Evolutionary conservation across 164 flowering plant species (phyloP).

Genomic region (Akebia trifoliata): DNA sequence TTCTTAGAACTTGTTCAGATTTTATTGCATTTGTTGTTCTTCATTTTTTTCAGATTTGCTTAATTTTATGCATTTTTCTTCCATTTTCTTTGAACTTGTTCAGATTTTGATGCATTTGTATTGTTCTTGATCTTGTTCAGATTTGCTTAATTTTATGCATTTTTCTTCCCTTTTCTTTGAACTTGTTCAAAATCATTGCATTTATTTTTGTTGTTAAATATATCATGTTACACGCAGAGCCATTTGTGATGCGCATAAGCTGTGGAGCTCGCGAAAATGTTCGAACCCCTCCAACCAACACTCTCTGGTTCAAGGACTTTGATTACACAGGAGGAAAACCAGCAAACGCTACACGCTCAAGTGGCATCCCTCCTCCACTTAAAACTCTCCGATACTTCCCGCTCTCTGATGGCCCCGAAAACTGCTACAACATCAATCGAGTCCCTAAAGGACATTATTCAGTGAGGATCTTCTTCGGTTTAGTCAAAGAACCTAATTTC

Average conservation of each 20-base stretch:
- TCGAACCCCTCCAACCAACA: conserved; percentile 54
- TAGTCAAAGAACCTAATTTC: conserved; percentile 41
- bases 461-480: conserved; percentile 77
- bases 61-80: too few relatives aligned
- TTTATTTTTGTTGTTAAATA: too few relatives aligned
- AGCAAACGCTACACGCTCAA: conserved; percentile 55
- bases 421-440: conserved; percentile 69
- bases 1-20: too few relatives aligned
- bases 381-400: conserved; percentile 92
- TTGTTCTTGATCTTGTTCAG: too few relatives aligned
- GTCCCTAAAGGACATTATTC: conserved; percentile 75
- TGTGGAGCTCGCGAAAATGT: conserved; percentile 82
- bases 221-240: conserved; percentile 50
- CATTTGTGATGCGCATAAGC: conserved; percentile 84
- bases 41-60: too few relatives aligned
- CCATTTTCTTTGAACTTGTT: too few relatives aligned
- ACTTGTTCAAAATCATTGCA: too few relatives aligned
- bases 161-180: too few relatives aligned
- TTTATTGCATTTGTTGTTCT: too few relatives aligned
- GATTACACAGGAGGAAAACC: conserved; percentile 88
- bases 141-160: too few relatives aligned
- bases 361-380: conserved; percentile 65
- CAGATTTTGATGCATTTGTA: too few relatives aligned
- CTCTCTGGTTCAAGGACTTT: conserved; percentile 81
- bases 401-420: conserved; percentile 75